phyloP scores from a whole-genome alignment of 2,329 filamentous ascomycete genomes.

The Fusarium succisae region DNA sequence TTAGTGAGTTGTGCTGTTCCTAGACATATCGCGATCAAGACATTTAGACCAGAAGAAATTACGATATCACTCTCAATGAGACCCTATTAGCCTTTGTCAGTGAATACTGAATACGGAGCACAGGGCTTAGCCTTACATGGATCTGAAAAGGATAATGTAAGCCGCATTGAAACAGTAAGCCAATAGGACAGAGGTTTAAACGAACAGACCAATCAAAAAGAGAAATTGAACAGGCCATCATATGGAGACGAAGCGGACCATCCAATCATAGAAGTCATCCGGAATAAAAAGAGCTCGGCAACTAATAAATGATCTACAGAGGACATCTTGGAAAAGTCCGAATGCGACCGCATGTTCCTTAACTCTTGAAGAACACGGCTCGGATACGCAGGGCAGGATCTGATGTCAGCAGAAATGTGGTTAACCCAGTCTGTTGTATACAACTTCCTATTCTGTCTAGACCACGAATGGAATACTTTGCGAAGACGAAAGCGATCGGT shows the following conservation, averaged over 20 bases:
- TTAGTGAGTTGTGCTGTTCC: no score
- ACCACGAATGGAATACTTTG: neutral
- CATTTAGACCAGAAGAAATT: neutral
- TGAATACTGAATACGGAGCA: no score
- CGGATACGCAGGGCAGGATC: neutral
- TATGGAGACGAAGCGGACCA: neutral
- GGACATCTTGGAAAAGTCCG: neutral
- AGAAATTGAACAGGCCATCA: rapidly evolving
- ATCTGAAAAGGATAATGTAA: neutral
- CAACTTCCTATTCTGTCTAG: no score
- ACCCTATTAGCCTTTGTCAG: no score
- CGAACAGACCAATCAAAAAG: neutral
- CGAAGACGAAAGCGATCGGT: rapidly evolving
- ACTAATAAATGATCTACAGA: neutral
- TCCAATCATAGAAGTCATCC: neutral
- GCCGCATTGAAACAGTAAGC: neutral
- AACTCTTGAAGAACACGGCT: rapidly evolving
- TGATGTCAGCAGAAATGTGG: neutral
- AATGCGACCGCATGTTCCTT: neutral
- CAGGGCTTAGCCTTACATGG: neutral
- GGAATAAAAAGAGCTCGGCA: neutral
- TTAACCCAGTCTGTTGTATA: neutral
- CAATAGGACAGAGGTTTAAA: neutral
- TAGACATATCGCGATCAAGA: neutral
- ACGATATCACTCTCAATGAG: neutral